Conservation (phyloP, 2,329 filamentous ascomycete species). For the Hirsutella rhossiliensis region DNA sequence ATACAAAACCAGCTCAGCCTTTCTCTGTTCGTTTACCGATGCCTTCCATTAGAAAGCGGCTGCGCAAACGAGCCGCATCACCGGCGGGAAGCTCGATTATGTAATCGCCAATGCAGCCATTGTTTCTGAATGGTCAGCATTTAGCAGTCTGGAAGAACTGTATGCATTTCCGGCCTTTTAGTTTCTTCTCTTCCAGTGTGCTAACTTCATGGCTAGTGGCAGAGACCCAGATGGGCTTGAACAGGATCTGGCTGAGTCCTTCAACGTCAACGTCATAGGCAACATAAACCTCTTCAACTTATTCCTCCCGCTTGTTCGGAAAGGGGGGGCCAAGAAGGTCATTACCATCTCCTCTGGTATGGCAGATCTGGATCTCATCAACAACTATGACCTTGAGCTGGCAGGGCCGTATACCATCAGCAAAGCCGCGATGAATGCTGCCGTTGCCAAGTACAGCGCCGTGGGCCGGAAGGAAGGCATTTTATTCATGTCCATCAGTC, state of each 20-base stretch:
- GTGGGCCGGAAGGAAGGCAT: constrained; percentile 8
- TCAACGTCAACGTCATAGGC: constrained; percentile 14
- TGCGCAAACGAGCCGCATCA: constrained; percentile 16
- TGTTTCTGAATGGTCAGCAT: constrained; percentile 13
- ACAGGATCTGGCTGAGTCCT: not conserved
- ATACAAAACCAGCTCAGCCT: not conserved
- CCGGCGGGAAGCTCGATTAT: constrained; percentile 22
- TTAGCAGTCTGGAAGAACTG: constrained; percentile 2
- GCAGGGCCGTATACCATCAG: constrained; percentile 20
- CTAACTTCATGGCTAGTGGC: too few species aligned
- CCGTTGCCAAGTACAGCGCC: constrained; percentile 26
- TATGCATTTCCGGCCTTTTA: not conserved
- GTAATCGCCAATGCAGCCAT: not conserved
- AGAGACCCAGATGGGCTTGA: not conserved
- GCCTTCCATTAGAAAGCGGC: constrained; percentile 9
- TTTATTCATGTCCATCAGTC: constrained; percentile 1
- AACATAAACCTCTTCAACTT: constrained; percentile 2
- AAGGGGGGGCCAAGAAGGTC: constrained; percentile 27
- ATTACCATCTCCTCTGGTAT: constrained; percentile 23
- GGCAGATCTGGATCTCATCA: constrained; percentile 17
- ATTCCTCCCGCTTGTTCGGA: constrained; percentile 26
- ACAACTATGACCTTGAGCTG: constrained; percentile 10
- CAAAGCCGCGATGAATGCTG: constrained; percentile 28
- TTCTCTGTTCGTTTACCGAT: not conserved
- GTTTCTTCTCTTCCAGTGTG: too few species aligned